Evolutionary conservation across 306 rosid genomes (phyloP).

Genomic region (Ammopiptanthus mongolicus): DNA sequence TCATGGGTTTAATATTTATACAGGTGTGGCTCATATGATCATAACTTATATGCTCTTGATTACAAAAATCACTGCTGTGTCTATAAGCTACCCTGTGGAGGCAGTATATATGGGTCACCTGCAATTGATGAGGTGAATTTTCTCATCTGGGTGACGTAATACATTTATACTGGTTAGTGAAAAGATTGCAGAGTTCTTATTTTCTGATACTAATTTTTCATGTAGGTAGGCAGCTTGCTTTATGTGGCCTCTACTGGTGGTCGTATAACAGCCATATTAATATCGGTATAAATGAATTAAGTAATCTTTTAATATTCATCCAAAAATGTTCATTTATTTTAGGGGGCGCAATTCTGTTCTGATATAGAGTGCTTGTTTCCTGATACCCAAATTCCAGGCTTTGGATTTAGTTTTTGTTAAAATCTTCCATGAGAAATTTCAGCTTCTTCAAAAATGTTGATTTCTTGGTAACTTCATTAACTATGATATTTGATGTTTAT

Average conservation of each 20-base stretch:
- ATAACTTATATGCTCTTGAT: constrained; percentile 82
- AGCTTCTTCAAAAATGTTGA: not conserved
- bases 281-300: constrained; percentile 37
- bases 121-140: constrained; percentile 74
- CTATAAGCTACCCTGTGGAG: constrained; percentile 73
- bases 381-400: constrained; percentile 5
- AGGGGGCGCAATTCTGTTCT: not conserved
- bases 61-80: constrained; percentile 64
- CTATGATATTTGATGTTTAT: not conserved
- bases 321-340: not conserved
- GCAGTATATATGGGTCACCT: constrained; percentile 89
- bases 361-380: not conserved
- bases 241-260: constrained; percentile 93
- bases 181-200: constrained; percentile 4
- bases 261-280: constrained; percentile 57
- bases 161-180: not conserved
- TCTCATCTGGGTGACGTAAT: not conserved
- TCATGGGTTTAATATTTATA: constrained; percentile 19
- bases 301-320: not conserved
- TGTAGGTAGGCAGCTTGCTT: constrained; percentile 54
- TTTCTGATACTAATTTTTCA: constrained; percentile 7
- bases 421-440: not conserved
- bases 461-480: not conserved
- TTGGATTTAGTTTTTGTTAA: constrained; percentile 4
- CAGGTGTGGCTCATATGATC: constrained; percentile 99